phyloP scores from a whole-genome alignment of 2,329 filamentous ascomycete genomes.

The Verticillium dahliae region DNA sequence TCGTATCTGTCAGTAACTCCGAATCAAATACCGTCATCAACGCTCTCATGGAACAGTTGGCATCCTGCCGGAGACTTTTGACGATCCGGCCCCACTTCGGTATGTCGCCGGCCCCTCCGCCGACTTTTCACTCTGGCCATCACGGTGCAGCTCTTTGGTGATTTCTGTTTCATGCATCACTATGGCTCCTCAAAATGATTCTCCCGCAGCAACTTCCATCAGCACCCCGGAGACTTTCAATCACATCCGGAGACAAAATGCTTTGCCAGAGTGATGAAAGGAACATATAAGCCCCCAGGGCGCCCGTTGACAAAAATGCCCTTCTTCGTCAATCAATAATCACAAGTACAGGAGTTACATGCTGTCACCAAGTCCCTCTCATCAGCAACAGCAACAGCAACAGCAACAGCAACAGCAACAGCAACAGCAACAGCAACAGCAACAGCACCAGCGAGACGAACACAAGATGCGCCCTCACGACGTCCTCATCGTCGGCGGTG shows the following conservation, averaged over 20 bases:
- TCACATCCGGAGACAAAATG: background rate
- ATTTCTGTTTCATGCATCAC: background rate
- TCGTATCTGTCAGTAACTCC: too few relatives aligned
- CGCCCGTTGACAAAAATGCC: background rate
- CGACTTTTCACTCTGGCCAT: background rate
- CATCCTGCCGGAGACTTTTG: slow-evolving; percentile 4
- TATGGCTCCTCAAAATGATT: too few relatives aligned
- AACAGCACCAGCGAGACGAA: background rate
- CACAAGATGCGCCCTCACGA: slow-evolving; percentile 27
- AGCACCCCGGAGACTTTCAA: background rate
- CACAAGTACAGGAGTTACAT: too few relatives aligned
- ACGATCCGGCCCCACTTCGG: slow-evolving; percentile 2
- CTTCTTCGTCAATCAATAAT: background rate
- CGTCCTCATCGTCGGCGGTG: slow-evolving; percentile 46
- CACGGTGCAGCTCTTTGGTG: background rate
- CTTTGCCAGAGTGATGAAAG: too few relatives aligned
- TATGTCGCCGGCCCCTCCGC: background rate
- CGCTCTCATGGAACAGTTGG: too few relatives aligned
- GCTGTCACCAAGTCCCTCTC: too few relatives aligned
- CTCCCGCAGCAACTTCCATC: too few relatives aligned
- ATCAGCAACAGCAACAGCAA: background rate
- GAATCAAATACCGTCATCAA: too few relatives aligned
- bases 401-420: too few relatives aligned
- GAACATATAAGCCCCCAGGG: background rate
- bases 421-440: background rate